These are phyloP conservation scores for Leptodontidium sp. DNA, from an alignment of 2,329 filamentous ascomycete genomes.

Conservation along the genomic window DNA sequence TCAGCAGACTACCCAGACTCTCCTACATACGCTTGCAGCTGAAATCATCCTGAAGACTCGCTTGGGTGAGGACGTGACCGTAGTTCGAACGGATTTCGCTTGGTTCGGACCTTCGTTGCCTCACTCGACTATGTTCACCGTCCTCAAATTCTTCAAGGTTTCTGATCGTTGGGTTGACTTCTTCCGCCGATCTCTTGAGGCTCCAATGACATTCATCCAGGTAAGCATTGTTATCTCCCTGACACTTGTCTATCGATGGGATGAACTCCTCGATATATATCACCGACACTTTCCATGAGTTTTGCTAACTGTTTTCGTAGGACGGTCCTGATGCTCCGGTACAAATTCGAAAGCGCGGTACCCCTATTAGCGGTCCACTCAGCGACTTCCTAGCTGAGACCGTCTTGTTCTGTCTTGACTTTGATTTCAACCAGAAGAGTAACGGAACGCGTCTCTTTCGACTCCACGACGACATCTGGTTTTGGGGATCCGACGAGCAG, in stretches of 20 bases:
- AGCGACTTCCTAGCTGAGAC: slow-evolving; percentile 67
- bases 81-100: slow-evolving; percentile 64
- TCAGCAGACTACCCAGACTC: slow-evolving; percentile 60
- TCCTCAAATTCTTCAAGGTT: slow-evolving; percentile 67
- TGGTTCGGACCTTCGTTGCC: slow-evolving; percentile 66
- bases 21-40: slow-evolving; percentile 63
- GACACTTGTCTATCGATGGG: neutral
- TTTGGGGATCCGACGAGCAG: slow-evolving; percentile 65
- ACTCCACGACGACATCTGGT: slow-evolving; percentile 72
- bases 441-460: slow-evolving; percentile 64
- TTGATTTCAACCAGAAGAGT: slow-evolving; percentile 66
- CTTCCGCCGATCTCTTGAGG: slow-evolving; percentile 65
- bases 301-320: slow-evolving; percentile 41
- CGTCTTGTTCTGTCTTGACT: slow-evolving; percentile 70
- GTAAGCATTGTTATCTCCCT: neutral
- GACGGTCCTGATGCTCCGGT: slow-evolving; percentile 57
- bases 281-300: neutral
- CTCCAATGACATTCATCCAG: slow-evolving; percentile 61
- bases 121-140: slow-evolving; percentile 64
- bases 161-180: slow-evolving; percentile 64
- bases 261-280: neutral
- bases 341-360: slow-evolving; percentile 60
- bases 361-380: slow-evolving; percentile 65
- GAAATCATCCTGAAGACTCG: slow-evolving; percentile 60
- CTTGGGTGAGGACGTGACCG: slow-evolving; percentile 58